Evolutionary conservation across 164 flowering plant genomes (phyloP), one percentile per base, ranked within the genome.

Genomic region (Berberis thunbergii): DNA sequence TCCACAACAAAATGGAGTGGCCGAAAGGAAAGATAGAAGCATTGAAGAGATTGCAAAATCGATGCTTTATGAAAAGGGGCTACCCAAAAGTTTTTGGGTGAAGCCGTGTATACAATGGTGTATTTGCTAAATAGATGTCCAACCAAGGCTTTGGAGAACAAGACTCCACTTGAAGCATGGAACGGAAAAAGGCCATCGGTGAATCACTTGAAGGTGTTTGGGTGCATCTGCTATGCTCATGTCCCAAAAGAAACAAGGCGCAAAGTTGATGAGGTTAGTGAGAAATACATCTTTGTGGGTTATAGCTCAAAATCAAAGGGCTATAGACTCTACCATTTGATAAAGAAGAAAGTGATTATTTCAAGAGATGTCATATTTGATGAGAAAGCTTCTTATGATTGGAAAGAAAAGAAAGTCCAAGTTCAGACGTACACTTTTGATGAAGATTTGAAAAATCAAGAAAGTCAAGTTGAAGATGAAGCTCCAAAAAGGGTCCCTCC

Each of bases 111-210:
- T 7, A 64, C 66, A n/a, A 7, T 41, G 7, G 43, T 64, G 3
- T 43, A 53, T 44, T 7, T 26, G 0, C 59, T 43, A 4, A 64
- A 64, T 8, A 53, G 50, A 44, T 43, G 46, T 2, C 66, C 66
- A 13, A 54, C 59, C 0, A 54, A 39, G 54, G 66, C 41, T 3
- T 7, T 53, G 1, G 1, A 43, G 3, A 39, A 54, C 6, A 54
- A 43, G 38, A 64, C 59, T 2, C 59, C 59, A 54, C n/a, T 44
- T 64, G 50, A 64, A 64, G 66, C 59, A 2, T 64, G 66, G 59
- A 64, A 50, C 46, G 4, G 4, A 12, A 6, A 50, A 50, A 8
- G 3, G 12, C 11, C 11, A 10, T 50, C 49, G 49, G 5, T 7
- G 11, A 6, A 0, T 1, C 46, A 54, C 13, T 40, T 54, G 1